Evolutionary conservation across 768 basidiomycete species (phyloP), one percentile per base, ranked within the genome.

Genomic region (Mycena rosella): DNA sequence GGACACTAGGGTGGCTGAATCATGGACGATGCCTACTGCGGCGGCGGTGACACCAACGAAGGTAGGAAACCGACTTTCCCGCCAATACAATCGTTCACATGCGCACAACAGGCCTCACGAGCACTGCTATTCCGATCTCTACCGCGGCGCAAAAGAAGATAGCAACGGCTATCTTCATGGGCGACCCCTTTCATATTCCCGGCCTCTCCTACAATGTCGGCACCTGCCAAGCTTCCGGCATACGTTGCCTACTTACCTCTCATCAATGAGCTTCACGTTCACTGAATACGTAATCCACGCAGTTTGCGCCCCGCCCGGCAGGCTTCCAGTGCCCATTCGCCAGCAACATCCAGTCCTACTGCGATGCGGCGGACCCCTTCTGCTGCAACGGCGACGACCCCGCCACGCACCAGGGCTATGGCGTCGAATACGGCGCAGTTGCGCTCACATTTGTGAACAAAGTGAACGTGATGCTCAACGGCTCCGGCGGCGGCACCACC

Each of bases 191-290:
- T 40, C 74, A 74, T 62, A 76, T 79, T 30, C 74, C 73, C 0
- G 77, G 77, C n/a, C 73, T 78, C 32, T 73, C 77, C 1, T 78
- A 75, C 77, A 76, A 79, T 49, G 78, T 79, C 49, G 78, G 78
- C n/a, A 75, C 75, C 15, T 79, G 78, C 69, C 67, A 75, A 26
- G 77, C 78, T 18, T 72, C 69, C 44, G 77, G 78, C 29, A 77
- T 79, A 72, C 61, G 77, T 74, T 2, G 32, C 48, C 34, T 34
- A n/a, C 8, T 40, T 13, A 20, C 26, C 22, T 26, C 44, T 15
- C 18, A 26, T 20, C 40, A 11, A 44, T 20, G 20, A n/a, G 38
- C 38, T 14, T 17, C 38, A 34, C 38, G 15, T 38, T 38, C 13
- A 38, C 38, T 38, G 38, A 38, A 38, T 38, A 14, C n/a, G n/a